Base-by-base conservation (phyloP, 1,284 basidiomycete species). In the Boletus semigastroideus region DNA sequence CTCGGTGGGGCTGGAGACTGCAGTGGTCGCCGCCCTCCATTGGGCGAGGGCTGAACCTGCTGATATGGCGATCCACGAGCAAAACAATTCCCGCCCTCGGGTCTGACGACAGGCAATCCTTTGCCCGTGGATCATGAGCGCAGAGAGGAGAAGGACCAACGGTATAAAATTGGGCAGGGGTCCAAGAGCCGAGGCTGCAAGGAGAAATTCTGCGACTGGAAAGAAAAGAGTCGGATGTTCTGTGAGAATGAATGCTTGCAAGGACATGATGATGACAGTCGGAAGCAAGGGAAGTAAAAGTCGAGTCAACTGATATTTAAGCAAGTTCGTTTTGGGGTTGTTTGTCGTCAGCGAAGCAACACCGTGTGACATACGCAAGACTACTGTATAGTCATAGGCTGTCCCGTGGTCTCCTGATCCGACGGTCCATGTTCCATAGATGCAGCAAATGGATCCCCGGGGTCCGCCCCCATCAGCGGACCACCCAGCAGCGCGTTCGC, bases 401-500 rank as follows among this genome's bases (percentile, higher is more conserved):
- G 54, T 47, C 56, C 57, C 19, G 56, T 51, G 2, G 49, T 19
- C 25, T 48, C 59, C 34, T 52, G 59, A 42, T 37, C 47, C 20
- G 61, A 30, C 28, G 59, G 54, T 40, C 48, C 49, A 28, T 54
- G 57, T 14, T 61, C 60, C 56, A 71, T 54, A 17, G 68, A 38
- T 1, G 65, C 53, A 7, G 56, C 65, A 58, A 89, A 90, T 9
- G 85, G 84, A 62, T 88, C 84, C 3, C 59, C 72, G 17, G 70
- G 70, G 43, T 77, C 66, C 25, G 25, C 25, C 63, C 83, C 82
- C 76, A 90, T 80, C 49, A 85, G 64, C n/a, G 78, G 65, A 0
- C 79, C 82, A 14, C 80, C 84, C 37, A 87, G 68, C 28, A 89
- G 59, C 11, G 69, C 72, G 61, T 86, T 81, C 33, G 68, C 66